A percentile compares a stretch with the other conserved stretches of the same genome.
These are phyloP conservation scores for Marasmius sp. DNA, from an alignment of 1,284 basidiomycete genomes.

Conservation along the genomic window DNA sequence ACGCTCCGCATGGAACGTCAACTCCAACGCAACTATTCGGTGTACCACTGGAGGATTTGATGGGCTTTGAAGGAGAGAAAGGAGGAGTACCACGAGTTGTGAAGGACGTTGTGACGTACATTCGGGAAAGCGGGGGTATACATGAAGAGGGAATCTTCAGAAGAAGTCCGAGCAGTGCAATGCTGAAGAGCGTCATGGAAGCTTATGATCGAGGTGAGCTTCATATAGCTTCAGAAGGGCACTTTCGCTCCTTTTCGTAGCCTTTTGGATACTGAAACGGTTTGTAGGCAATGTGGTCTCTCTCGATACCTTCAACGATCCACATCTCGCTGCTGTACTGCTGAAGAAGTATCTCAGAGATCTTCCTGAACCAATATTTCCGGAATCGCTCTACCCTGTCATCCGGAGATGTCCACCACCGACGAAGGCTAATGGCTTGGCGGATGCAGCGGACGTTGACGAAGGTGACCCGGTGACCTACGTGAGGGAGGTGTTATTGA, in stretches of 20 bases:
- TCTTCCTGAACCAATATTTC: conserved; percentile 74
- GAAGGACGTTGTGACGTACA: conserved; percentile 71
- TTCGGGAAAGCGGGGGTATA: conserved; percentile 60
- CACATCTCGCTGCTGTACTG: conserved; percentile 79
- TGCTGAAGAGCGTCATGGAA: conserved; percentile 73
- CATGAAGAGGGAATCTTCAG: conserved; percentile 80
- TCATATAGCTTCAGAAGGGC: neutral
- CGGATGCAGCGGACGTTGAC: conserved; percentile 19
- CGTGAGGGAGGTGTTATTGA: conserved; percentile 65
- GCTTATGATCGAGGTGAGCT: conserved; percentile 75
- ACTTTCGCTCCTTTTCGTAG: neutral
- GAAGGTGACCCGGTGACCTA: conserved; percentile 43
- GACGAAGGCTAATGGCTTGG: conserved; percentile 54
- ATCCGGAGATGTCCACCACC: conserved; percentile 69
- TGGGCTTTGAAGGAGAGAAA: conserved; percentile 81
- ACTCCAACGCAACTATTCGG: conserved; percentile 69
- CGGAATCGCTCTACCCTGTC: conserved; percentile 61
- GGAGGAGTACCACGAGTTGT: conserved; percentile 77
- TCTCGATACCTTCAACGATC: conserved; percentile 70
- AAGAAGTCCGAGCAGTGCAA: conserved; percentile 68
- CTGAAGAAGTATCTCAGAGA: conserved; percentile 84
- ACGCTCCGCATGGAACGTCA: conserved; percentile 64
- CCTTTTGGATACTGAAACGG: conserved; percentile 5
- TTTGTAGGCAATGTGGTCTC: conserved; percentile 71
- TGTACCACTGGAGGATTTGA: conserved; percentile 74